A percentile compares a stretch with the other conserved stretches of the same genome.
Evolutionary conservation across 805 yeast species (phyloP).

Genomic region (Lipomyces orientalis): DNA sequence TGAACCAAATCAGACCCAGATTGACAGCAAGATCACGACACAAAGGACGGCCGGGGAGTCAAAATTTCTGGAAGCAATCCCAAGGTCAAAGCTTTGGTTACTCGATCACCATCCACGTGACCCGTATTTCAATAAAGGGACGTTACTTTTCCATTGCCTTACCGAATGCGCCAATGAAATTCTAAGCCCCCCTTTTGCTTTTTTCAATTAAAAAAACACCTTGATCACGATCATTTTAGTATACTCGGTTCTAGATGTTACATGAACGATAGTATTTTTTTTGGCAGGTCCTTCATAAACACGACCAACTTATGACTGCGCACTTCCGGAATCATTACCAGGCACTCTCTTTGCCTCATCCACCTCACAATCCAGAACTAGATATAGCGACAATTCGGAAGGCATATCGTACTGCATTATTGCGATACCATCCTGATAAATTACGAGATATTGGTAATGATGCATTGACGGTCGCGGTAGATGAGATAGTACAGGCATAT

Average conservation of each 20-base stretch:
- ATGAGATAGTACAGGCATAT: constrained; percentile 69
- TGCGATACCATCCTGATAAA: constrained; percentile 83
- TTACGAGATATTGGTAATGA: constrained; percentile 4
- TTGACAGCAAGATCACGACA: background rate
- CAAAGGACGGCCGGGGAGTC: no score
- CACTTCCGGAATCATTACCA: constrained; percentile 8
- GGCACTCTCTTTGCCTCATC: constrained; percentile 7
- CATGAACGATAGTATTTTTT: background rate
- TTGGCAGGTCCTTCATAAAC: background rate
- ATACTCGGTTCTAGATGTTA: background rate
- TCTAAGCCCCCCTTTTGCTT: no score
- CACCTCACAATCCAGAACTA: constrained; percentile 39
- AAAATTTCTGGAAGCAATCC: no score
- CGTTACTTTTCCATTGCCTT: no score
- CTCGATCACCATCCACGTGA: no score
- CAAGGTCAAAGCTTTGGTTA: no score
- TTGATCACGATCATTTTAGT: background rate
- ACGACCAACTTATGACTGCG: background rate
- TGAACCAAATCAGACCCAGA: background rate
- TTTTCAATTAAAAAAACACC: no score
- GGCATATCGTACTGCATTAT: constrained; percentile 68
- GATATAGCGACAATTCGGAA: constrained; percentile 50
- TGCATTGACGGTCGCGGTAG: constrained; percentile 43
- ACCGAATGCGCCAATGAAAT: background rate
- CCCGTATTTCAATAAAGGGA: no score